A percentile compares a stretch with the other conserved stretches of the same genome.
phyloP scores from a whole-genome alignment of 202 grass and related monocot genomes.

The Carex arenaria region DNA sequence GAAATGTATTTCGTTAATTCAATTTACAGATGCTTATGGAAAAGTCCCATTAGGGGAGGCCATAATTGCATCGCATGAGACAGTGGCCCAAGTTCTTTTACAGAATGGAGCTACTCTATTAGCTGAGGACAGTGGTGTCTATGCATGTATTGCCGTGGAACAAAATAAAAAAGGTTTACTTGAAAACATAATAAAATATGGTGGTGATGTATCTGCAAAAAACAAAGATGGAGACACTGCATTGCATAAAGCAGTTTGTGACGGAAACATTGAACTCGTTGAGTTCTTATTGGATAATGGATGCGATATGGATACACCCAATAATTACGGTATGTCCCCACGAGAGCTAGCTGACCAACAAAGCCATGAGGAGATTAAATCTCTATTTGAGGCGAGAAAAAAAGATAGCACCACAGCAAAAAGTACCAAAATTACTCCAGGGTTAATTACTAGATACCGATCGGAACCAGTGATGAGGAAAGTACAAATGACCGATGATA shows the following conservation, averaged over 20 bases:
- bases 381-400: slow-evolving; percentile 42
- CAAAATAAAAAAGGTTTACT: slow-evolving; percentile 54
- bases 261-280: slow-evolving; percentile 52
- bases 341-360: slow-evolving; percentile 74
- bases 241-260: slow-evolving; percentile 70
- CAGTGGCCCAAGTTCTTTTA: slow-evolving; percentile 42
- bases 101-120: slow-evolving; percentile 53
- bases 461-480: slow-evolving; percentile 46
- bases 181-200: slow-evolving; percentile 47
- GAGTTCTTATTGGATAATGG: slow-evolving; percentile 56
- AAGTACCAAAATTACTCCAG: not conserved
- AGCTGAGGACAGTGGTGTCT: slow-evolving; percentile 45
- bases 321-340: slow-evolving; percentile 51
- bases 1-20: not conserved
- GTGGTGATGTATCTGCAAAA: slow-evolving; percentile 36
- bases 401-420: not conserved
- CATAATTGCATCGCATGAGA: slow-evolving; percentile 45
- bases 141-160: slow-evolving; percentile 50
- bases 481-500: not conserved
- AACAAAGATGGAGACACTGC: slow-evolving; percentile 57
- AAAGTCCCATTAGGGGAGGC: slow-evolving; percentile 91
- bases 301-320: slow-evolving; percentile 46
- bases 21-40: slow-evolving; percentile 54
- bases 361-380: slow-evolving; percentile 67
- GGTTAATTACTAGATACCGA: slow-evolving; percentile 38